These are phyloP conservation scores for Metschnikowia amazonensis DNA, from an alignment of 805 yeast genomes.

Conservation along the genomic window DNA sequence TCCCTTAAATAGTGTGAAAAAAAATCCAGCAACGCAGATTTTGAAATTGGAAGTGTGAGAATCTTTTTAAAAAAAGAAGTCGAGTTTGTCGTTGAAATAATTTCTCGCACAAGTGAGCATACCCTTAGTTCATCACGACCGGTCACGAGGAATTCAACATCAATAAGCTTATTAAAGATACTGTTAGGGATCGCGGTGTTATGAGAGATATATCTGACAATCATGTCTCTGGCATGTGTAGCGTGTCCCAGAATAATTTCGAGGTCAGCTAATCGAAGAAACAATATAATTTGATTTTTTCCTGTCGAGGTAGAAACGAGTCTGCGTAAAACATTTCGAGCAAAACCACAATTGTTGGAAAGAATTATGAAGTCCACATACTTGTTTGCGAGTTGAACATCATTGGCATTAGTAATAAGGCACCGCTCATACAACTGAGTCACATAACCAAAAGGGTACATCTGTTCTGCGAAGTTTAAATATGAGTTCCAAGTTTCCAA, in stretches of 20 bases:
- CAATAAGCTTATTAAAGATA: slow-evolving; percentile 40
- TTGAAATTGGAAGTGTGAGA: neutral
- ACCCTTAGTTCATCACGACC: slow-evolving; percentile 25
- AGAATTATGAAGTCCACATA: slow-evolving; percentile 42
- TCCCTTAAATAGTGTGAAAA: neutral
- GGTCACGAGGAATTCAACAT: slow-evolving; percentile 36
- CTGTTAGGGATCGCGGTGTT: slow-evolving; percentile 28
- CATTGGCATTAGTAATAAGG: slow-evolving; percentile 41
- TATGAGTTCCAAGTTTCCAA: slow-evolving; percentile 58
- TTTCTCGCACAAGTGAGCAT: slow-evolving; percentile 24
- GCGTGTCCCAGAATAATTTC: slow-evolving; percentile 36
- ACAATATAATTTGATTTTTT: slow-evolving; percentile 23
- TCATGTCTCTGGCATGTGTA: slow-evolving; percentile 35
- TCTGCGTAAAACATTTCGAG: slow-evolving; percentile 36
- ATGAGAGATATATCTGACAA: slow-evolving; percentile 25
- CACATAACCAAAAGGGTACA: slow-evolving; percentile 19
- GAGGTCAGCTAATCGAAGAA: slow-evolving; percentile 44
- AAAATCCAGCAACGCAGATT: slow-evolving; percentile 1
- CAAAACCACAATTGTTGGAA: slow-evolving; percentile 27
- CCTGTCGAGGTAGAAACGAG: slow-evolving; percentile 26
- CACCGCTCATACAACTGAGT: slow-evolving; percentile 47
- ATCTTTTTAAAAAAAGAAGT: slow-evolving; percentile 4
- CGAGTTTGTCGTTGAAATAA: slow-evolving; percentile 28
- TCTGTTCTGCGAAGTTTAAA: slow-evolving; percentile 48
- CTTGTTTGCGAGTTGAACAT: slow-evolving; percentile 48